Percentiles rank a stretch among this genome's conserved stretches.
Evolutionary conservation across 139 green algal genomes (phyloP).

Genomic region (Asterochloris sp.): DNA sequence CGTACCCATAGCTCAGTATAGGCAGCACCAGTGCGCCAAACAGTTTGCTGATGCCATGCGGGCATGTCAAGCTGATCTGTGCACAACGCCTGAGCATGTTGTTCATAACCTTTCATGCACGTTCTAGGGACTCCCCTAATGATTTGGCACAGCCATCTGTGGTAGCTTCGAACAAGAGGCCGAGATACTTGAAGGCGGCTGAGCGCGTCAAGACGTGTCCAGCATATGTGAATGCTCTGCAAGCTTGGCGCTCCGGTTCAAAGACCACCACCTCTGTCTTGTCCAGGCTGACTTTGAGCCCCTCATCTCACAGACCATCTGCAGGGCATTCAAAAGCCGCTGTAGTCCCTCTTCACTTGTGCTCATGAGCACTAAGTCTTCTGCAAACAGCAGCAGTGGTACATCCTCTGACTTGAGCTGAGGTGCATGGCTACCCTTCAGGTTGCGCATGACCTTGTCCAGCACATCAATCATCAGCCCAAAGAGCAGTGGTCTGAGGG

Average conservation of each 20-base stretch:
- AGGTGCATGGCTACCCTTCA: not conserved
- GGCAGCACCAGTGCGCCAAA: not conserved
- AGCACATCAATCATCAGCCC: slow-evolving; percentile 2
- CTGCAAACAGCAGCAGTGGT: not conserved
- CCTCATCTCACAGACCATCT: not conserved
- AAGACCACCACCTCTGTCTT: slow-evolving; percentile 1
- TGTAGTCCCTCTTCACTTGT: not conserved
- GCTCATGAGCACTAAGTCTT: not conserved
- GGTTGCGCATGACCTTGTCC: not conserved
- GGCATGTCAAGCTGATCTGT: not conserved
- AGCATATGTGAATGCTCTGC: not conserved
- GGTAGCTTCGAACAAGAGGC: not conserved
- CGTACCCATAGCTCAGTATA: not conserved
- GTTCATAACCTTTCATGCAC: not conserved
- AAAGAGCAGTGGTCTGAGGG: not conserved
- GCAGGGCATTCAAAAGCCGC: not conserved
- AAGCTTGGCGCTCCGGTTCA: not conserved
- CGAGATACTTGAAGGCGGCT: not conserved
- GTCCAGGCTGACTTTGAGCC: not conserved
- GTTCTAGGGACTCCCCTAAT: not conserved
- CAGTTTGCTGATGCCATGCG: not conserved
- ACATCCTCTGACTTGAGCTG: not conserved
- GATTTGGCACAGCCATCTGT: not conserved
- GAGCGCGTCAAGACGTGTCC: not conserved
- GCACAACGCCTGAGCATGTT: not conserved